phyloP scores from a whole-genome alignment of 2,329 filamentous ascomycete species.

The Alternaria arbusti region DNA sequence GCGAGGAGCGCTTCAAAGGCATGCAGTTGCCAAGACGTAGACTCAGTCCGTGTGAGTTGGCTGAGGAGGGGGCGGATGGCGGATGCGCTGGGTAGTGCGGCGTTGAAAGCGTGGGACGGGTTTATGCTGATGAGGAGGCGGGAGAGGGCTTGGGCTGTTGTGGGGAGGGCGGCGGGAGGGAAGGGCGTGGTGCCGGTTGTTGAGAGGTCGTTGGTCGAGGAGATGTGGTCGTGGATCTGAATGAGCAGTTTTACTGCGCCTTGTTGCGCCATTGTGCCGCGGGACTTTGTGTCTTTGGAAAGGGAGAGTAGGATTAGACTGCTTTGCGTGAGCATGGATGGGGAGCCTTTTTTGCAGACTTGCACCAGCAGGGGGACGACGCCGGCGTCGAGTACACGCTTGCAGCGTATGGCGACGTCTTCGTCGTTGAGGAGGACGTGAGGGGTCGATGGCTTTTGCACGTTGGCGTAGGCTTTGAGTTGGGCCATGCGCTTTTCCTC shows the following conservation, averaged over 20 bases:
- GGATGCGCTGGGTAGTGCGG: conserved; percentile 72
- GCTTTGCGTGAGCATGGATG: conserved; percentile 73
- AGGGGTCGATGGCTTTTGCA: conserved; percentile 67
- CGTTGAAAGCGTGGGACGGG: conserved; percentile 82
- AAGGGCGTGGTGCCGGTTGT: conserved; percentile 48
- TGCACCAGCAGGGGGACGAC: conserved; percentile 78
- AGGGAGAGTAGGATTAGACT: conserved; percentile 80
- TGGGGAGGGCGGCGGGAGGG: conserved; percentile 50
- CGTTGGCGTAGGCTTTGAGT: conserved; percentile 92
- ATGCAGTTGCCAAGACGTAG: conserved; percentile 74
- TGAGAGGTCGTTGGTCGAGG: conserved; percentile 49
- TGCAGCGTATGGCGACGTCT: conserved; percentile 77
- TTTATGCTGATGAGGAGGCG: conserved; percentile 87
- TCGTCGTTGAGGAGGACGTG: conserved; percentile 78
- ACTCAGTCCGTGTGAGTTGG: conserved; percentile 70
- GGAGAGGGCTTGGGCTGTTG: conserved; percentile 79
- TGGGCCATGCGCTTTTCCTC: conserved; percentile 93
- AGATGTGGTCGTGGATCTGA: conserved; percentile 68
- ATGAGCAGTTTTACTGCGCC: conserved; percentile 89
- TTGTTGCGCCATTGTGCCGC: conserved; percentile 86
- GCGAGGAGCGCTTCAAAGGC: conserved; percentile 91
- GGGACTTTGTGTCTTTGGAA: conserved; percentile 73
- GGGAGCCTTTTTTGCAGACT: conserved; percentile 74
- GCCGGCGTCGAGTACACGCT: conserved; percentile 77
- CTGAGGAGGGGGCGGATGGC: conserved; percentile 83